Conservation (phyloP, 768 basidiomycete genomes). For the Crassisporium funariophilum region DNA sequence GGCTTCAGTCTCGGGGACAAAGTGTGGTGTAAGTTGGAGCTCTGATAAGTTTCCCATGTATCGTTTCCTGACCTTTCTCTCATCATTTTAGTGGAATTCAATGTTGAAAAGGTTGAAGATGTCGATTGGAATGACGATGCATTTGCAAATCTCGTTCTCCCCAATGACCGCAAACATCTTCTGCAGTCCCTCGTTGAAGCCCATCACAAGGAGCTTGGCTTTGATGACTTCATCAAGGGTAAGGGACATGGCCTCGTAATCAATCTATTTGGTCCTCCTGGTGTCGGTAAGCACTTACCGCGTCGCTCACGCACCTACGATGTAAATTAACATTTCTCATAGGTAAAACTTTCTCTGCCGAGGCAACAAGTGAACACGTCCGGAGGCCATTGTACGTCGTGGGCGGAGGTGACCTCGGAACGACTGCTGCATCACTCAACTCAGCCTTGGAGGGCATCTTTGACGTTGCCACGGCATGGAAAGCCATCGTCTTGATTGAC, state of each 20-base stretch:
- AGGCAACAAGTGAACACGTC: slow-evolving; percentile 60
- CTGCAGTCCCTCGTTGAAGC: slow-evolving; percentile 60
- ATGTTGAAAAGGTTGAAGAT: slow-evolving; percentile 51
- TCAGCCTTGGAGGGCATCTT: slow-evolving; percentile 46
- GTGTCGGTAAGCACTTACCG: slow-evolving; percentile 45
- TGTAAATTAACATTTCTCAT: neutral
- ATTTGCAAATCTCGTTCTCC: slow-evolving; percentile 62
- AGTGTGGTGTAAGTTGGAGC: slow-evolving; percentile 55
- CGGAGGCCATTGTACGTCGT: slow-evolving; percentile 53
- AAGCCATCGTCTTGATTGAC: slow-evolving; percentile 59
- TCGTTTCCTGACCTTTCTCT: neutral
- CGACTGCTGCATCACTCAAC: slow-evolving; percentile 46
- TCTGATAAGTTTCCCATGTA: neutral
- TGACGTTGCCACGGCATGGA: slow-evolving; percentile 60
- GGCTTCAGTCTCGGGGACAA: slow-evolving; percentile 66
- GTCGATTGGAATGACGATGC: slow-evolving; percentile 62
- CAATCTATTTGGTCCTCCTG: slow-evolving; percentile 59
- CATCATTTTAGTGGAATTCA: slow-evolving; percentile 54
- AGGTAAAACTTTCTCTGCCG: slow-evolving; percentile 63
- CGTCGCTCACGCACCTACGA: neutral
- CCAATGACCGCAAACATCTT: slow-evolving; percentile 51
- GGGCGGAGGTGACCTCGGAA: slow-evolving; percentile 58
- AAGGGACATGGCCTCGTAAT: slow-evolving; percentile 66
- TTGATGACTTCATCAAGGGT: slow-evolving; percentile 65
- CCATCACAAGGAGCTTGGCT: slow-evolving; percentile 52